Base-by-base conservation (phyloP, 495 filamentous ascomycete genomes). In the Lasiosphaeria ovina region DNA sequence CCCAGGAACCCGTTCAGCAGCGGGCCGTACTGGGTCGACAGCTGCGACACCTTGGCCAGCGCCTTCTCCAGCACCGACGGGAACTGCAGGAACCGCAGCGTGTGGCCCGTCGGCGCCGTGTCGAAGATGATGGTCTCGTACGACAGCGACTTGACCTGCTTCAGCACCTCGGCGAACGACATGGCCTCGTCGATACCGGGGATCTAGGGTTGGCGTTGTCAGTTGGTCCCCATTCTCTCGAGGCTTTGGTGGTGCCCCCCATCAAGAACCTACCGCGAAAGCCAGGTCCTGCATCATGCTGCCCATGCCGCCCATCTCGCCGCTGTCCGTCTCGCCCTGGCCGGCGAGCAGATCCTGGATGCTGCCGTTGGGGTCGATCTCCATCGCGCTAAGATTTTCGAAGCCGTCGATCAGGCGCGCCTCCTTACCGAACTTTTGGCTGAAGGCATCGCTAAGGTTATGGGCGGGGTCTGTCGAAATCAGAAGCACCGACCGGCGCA, bases 71-170 rank as follows among this genome's bases (percentile, higher is more conserved):
- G 88, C 16, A 98, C 93, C 4, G 92, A 94, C 4, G 94, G 94
- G 78, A 99, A 99, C 73, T 99, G 94, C 36, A 99, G 87, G 81
- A 99, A 99, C 67, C 94, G 94, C 58, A 99, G 87, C 0, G 94
- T 99, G 82, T 99, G 94, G 51, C 94, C 94, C n/a, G 94, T 99
- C 7, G 94, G 94, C 1, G 94, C 94, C 48, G 94, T 99, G 70
- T 99, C 94, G 85, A 98, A 99, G 72, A 99, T 91, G 76, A 99
- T 97, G 66, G 91, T 88, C 72, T 97, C 94, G 83, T 98, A 99
- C 9, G 91, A 95, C 62, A 98, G 87, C n/a, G 90, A 95, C 76
- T 98, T 98, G 78, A 99, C 94, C 77, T 99, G 95, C 76, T 99
- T 98, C 61, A 98, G 83, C 52, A 98, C 94, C 77, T 98, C 94